These are phyloP conservation scores for Castanospermum australe DNA, from an alignment of 306 rosid genomes.

Conservation along the genomic window DNA sequence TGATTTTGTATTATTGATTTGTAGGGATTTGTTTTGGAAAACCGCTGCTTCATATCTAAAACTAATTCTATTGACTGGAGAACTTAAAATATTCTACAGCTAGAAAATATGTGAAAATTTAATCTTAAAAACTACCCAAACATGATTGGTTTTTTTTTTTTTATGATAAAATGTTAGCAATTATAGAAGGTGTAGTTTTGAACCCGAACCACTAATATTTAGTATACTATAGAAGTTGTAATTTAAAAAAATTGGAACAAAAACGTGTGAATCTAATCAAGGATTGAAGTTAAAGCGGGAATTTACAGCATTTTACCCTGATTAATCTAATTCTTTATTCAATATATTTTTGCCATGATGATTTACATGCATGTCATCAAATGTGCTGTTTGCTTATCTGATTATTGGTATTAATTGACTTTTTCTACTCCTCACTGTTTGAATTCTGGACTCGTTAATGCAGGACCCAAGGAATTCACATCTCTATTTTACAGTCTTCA, in stretches of 20 bases:
- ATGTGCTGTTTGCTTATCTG: neutral
- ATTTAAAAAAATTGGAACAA: neutral
- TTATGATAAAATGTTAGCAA: neutral
- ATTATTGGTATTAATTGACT: neutral
- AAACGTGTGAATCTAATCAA: neutral
- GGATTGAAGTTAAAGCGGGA: neutral
- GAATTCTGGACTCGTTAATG: slow-evolving; percentile 17
- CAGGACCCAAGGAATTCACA: slow-evolving; percentile 96
- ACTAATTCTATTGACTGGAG: neutral
- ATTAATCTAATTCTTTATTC: neutral
- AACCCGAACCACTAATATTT: neutral
- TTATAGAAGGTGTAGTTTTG: neutral
- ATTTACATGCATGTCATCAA: neutral
- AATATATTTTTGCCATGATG: neutral
- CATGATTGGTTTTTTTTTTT: neutral
- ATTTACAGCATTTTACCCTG: neutral
- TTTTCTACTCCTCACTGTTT: neutral
- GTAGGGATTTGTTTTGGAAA: neutral
- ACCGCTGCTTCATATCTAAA: neutral
- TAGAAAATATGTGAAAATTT: neutral
- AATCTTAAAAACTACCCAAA: neutral
- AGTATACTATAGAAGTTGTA: neutral
- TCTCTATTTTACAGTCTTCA: slow-evolving; percentile 88
- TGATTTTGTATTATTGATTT: neutral
- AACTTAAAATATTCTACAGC: too few relatives aligned